phyloP scores from a whole-genome alignment of 2,329 filamentous ascomycete genomes.

The Colletotrichum liriopes region DNA sequence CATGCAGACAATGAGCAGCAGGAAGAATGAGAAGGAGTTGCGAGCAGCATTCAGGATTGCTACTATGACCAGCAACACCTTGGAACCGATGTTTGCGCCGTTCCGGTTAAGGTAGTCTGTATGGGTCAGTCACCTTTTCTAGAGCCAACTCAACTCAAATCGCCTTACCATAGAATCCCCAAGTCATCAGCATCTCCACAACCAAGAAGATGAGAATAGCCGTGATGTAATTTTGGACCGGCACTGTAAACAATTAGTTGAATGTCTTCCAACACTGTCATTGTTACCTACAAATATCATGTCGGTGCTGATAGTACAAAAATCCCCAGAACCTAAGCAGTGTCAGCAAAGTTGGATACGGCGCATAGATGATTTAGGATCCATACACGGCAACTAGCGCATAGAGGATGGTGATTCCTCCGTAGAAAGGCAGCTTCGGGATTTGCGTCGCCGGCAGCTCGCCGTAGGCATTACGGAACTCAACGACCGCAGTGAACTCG shows the following conservation, averaged over 20 bases:
- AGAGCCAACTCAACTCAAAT: not conserved
- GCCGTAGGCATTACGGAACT: constrained; percentile 96
- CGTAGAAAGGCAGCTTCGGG: constrained; percentile 97
- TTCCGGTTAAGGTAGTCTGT: constrained; percentile 92
- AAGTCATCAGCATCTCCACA: constrained; percentile 97
- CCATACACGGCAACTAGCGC: constrained; percentile 82
- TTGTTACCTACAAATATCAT: constrained; percentile 72
- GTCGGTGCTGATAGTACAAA: constrained; percentile 93
- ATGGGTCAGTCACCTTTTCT: constrained; percentile 47
- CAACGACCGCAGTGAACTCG: constrained; percentile 85
- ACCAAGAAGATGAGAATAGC: constrained; percentile 96
- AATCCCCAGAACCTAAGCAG: constrained; percentile 86
- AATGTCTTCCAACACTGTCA: not conserved
- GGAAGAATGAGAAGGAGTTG: constrained; percentile 98
- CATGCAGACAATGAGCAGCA: constrained; percentile 98
- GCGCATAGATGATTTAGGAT: constrained; percentile 38
- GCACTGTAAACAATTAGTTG: constrained; percentile 67
- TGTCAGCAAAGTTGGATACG: constrained; percentile 43
- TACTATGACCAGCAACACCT: constrained; percentile 91
- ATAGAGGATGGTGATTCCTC: constrained; percentile 93
- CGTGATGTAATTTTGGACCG: constrained; percentile 99
- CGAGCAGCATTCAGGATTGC: constrained; percentile 92
- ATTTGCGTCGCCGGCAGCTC: constrained; percentile 97
- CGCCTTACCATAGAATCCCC: constrained; percentile 89
- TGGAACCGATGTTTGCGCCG: constrained; percentile 86